Conservation (phyloP, 768 basidiomycete genomes). For the Leccinum obscurum region DNA sequence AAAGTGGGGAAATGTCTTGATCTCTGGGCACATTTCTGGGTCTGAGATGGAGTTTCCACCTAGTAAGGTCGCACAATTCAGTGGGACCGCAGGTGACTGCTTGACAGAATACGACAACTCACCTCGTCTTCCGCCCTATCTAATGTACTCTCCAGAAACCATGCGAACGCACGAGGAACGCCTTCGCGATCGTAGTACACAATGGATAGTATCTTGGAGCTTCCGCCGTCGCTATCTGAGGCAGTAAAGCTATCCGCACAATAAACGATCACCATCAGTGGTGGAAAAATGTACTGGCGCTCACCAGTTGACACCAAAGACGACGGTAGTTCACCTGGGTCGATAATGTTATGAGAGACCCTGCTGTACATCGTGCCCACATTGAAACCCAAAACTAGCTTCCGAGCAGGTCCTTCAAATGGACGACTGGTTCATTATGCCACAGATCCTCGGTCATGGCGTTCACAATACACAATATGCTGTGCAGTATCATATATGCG, state of each 20-base stretch:
- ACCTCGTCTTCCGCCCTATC: constrained; percentile 43
- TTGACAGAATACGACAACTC: not conserved
- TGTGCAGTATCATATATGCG: too few species aligned
- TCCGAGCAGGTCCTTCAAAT: constrained; percentile 35
- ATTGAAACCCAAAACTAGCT: constrained; percentile 51
- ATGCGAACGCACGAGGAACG: constrained; percentile 40
- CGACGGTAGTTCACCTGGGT: constrained; percentile 30
- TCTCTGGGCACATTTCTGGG: constrained; percentile 24
- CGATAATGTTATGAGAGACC: constrained; percentile 42
- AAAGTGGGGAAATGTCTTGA: constrained; percentile 43
- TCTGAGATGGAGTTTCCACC: constrained; percentile 39
- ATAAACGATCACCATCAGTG: not conserved
- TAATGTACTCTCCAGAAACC: constrained; percentile 37
- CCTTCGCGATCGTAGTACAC: constrained; percentile 47
- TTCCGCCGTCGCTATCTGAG: constrained; percentile 44
- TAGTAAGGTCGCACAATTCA: constrained; percentile 13
- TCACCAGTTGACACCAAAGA: constrained; percentile 27
- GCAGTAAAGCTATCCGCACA: constrained; percentile 42
- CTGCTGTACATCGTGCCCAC: constrained; percentile 54
- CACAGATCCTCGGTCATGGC: too few species aligned
- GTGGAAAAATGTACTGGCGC: not conserved
- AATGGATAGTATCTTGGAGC: constrained; percentile 52
- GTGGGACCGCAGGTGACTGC: not conserved
- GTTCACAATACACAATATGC: too few species aligned
- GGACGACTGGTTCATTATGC: too few species aligned